Percentiles rank a stretch among this genome's conserved stretches.
Conservation (phyloP, 208 protist genomes). For the Sergeia podlipaevii region DNA sequence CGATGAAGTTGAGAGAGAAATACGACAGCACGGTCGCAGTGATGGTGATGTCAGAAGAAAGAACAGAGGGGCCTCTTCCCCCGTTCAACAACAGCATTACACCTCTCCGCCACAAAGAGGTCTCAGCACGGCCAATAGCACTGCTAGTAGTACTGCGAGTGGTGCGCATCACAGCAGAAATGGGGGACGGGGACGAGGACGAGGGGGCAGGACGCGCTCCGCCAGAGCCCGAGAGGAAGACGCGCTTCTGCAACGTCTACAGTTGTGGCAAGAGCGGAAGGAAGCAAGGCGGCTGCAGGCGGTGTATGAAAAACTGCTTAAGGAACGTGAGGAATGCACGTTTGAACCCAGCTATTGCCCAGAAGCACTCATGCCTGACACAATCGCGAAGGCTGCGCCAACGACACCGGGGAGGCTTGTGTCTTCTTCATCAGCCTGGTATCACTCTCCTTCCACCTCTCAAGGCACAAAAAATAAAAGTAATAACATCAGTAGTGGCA, state of each 20-base stretch:
- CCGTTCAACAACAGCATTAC: too few species aligned
- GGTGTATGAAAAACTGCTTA: conserved; percentile 49
- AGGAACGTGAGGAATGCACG: conserved; percentile 46
- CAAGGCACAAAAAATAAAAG: too few species aligned
- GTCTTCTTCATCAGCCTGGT: too few species aligned
- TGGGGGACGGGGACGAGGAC: background rate
- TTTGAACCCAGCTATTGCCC: conserved; percentile 29
- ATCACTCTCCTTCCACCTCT: too few species aligned
- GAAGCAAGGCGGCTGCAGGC: conserved; percentile 54
- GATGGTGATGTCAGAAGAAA: too few species aligned
- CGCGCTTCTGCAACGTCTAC: conserved; percentile 33
- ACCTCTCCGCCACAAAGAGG: too few species aligned
- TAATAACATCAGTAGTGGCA: too few species aligned
- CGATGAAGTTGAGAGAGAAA: too few species aligned
- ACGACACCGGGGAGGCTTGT: too few species aligned
- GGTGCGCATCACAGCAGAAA: background rate
- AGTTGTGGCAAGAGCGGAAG: conserved; percentile 53
- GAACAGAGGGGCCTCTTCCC: too few species aligned
- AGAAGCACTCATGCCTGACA: conserved; percentile 3
- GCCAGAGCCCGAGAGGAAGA: conserved; percentile 4
- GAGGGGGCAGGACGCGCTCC: background rate
- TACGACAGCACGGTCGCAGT: too few species aligned
- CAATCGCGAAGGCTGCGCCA: too few species aligned
- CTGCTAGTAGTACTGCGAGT: background rate
- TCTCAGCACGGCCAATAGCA: background rate